Evolutionary conservation across 1,139 yeast genomes (phyloP).

Genomic region (Saccharomyces uvarum): DNA sequence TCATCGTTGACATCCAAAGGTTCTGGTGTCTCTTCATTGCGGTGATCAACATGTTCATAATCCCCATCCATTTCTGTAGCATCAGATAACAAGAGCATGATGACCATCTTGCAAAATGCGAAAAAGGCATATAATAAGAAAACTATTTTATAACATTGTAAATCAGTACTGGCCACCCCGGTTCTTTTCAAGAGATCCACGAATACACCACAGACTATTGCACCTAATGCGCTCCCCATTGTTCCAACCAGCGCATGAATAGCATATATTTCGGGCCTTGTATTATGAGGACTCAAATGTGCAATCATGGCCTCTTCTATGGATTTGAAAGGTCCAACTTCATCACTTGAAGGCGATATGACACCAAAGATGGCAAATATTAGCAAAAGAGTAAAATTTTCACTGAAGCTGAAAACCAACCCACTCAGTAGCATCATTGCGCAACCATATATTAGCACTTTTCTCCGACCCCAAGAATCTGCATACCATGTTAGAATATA

Average conservation of each 20-base stretch:
- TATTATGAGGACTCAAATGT: slow-evolving; percentile 59
- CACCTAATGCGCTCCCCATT: slow-evolving; percentile 70
- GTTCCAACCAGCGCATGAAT: slow-evolving; percentile 51
- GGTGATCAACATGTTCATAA: slow-evolving; percentile 14
- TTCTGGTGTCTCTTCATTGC: slow-evolving; percentile 14
- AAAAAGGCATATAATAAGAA: slow-evolving; percentile 52
- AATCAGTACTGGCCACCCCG: slow-evolving; percentile 32
- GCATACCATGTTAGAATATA: slow-evolving; percentile 72
- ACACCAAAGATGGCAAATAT: slow-evolving; percentile 63
- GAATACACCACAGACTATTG: slow-evolving; percentile 59
- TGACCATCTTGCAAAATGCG: slow-evolving; percentile 47
- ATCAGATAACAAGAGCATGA: slow-evolving; percentile 48
- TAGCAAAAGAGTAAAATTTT: slow-evolving; percentile 49
- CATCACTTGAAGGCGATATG: slow-evolving; percentile 86
- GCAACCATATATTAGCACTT: slow-evolving; percentile 58
- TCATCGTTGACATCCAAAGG: slow-evolving; percentile 18
- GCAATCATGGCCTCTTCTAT: slow-evolving; percentile 84
- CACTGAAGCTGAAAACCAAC: slow-evolving; percentile 46
- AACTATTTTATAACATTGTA: slow-evolving; percentile 43
- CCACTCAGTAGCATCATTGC: slow-evolving; percentile 69
- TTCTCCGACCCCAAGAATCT: slow-evolving; percentile 63
- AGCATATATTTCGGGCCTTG: slow-evolving; percentile 69
- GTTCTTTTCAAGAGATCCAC: slow-evolving; percentile 35
- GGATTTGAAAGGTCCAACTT: slow-evolving; percentile 86
- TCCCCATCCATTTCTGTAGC: slow-evolving; percentile 44